Evolutionary conservation across 495 filamentous ascomycete genomes (phyloP).

Genomic region (Pyronema omphalodes): DNA sequence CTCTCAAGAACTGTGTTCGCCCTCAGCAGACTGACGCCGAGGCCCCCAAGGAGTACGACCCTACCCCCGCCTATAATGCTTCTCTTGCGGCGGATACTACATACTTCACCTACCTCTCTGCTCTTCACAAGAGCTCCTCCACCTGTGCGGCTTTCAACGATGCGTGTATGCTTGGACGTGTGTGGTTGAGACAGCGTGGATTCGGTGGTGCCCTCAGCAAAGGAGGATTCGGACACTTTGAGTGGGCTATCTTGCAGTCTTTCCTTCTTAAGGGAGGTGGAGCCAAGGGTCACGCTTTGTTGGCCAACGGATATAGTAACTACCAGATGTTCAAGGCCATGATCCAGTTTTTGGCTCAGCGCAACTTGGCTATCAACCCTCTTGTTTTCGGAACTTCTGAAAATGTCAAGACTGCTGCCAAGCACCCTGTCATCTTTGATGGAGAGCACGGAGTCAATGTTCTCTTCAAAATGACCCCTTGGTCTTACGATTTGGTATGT

Average conservation of each 20-base stretch:
- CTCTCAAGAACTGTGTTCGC: conserved; percentile 53
- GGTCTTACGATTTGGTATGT: conserved; percentile 50
- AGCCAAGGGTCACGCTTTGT: conserved; percentile 44
- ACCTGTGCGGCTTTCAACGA: conserved; percentile 57
- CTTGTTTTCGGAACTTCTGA: conserved; percentile 27
- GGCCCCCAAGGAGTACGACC: conserved; percentile 23
- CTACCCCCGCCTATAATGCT: conserved; percentile 80
- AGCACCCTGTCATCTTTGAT: conserved; percentile 41
- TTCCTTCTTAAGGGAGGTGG: conserved; percentile 61
- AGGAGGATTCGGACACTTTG: conserved; percentile 89
- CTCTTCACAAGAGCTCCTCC: conserved; percentile 44
- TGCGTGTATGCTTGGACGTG: conserved; percentile 64
- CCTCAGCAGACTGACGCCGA: conserved; percentile 26
- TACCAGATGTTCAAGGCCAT: conserved; percentile 89
- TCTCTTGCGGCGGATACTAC: conserved; percentile 61
- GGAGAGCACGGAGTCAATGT: conserved; percentile 55
- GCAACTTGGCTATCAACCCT: conserved; percentile 46
- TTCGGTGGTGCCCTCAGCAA: conserved; percentile 43
- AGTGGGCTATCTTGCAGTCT: conserved; percentile 66
- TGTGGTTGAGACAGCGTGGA: conserved; percentile 80
- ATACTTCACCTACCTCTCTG: conserved; percentile 51
- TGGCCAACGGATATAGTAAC: conserved; percentile 65
- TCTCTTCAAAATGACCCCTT: conserved; percentile 76
- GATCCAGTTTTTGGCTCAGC: conserved; percentile 60
- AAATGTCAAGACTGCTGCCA: conserved; percentile 12